Evolutionary conservation across 768 basidiomycete genomes (phyloP), one percentile per base, ranked within the genome.

Genomic region (Hericium rajendrae): DNA sequence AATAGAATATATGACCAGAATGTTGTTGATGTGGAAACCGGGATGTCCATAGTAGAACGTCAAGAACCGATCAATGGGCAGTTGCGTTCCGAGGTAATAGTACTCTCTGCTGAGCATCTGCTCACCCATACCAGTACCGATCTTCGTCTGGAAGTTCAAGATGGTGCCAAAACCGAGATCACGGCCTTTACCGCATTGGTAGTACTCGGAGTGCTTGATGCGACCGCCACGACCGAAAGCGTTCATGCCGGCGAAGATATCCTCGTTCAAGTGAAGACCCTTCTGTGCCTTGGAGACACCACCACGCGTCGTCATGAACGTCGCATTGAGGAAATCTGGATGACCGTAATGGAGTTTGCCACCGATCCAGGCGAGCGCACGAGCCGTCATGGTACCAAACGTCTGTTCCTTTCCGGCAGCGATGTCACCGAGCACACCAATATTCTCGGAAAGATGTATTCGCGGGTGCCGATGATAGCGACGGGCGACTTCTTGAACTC

Each of bases 371-470:
- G 94, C 91, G 60, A 97, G 75, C 0, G 90, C 87, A 68, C 95
- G 88, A 41, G 95, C 95, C 0, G 94, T 93, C 79, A 98, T 85
- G 10, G 97, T 99, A 73, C 97, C 97, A 72, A 99, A 99, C 49
- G 97, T 99, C 74, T 99, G 97, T 74, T 99, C 97, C 78, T 99
- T 98, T 52, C 97, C 97, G 58, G 97, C 97, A 50, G 97, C 97
- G 61, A 99, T 93, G 70, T 99, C 97, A 71, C 97, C 97, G 59
- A 99, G 80, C 38, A 99, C 91, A 77, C 97, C 97, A 65, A 98
- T 98, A 70, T 98, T 98, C 77, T 98, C 97, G 54, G 97, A 98
- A 99, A 99, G 68, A 99, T 97, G 74, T 99, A 99, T 74, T 99
- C 97, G 70, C 97, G 86, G 5, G 97, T 97, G 66, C 97, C 97